Evolutionary conservation across 345 rosid genomes (phyloP).

Genomic region (Linum lewisii): DNA sequence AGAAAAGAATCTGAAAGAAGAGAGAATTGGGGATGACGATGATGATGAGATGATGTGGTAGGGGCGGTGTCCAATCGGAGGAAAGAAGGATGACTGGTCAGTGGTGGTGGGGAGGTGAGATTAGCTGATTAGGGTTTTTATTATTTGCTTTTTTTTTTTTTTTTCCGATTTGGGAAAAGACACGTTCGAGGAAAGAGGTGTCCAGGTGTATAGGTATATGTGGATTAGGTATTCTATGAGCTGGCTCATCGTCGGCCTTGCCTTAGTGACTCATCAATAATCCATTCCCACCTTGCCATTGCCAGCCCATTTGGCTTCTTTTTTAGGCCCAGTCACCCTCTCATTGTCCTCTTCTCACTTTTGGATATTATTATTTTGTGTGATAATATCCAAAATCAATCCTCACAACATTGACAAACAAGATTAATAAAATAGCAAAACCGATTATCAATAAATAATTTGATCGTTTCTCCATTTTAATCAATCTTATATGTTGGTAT

Average conservation of each 20-base stretch:
- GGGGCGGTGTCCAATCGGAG: slow-evolving; percentile 31
- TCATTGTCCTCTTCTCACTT: no score
- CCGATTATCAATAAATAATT: no score
- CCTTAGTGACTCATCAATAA: not conserved
- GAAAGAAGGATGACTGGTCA: slow-evolving; percentile 3
- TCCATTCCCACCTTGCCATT: not conserved
- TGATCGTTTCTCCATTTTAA: no score
- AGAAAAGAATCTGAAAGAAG: not conserved
- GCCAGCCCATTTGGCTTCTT: not conserved
- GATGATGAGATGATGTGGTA: slow-evolving; percentile 35
- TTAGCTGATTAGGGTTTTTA: slow-evolving; percentile 20
- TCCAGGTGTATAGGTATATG: slow-evolving; percentile 60
- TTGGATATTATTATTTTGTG: no score
- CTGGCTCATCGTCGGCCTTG: not conserved
- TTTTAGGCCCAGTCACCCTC: not conserved
- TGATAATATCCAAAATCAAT: no score
- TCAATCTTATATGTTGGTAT: no score
- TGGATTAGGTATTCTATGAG: slow-evolving; percentile 36
- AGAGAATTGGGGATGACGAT: not conserved
- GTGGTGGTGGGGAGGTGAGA: slow-evolving; percentile 15
- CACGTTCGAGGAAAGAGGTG: slow-evolving; percentile 46
- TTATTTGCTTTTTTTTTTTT: no score
- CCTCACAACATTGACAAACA: no score
- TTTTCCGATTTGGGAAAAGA: slow-evolving; percentile 35
- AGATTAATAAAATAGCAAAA: no score